Evolutionary conservation across 177 flowering plant genomes (phyloP).

Genomic region (Vitis hybrid): DNA sequence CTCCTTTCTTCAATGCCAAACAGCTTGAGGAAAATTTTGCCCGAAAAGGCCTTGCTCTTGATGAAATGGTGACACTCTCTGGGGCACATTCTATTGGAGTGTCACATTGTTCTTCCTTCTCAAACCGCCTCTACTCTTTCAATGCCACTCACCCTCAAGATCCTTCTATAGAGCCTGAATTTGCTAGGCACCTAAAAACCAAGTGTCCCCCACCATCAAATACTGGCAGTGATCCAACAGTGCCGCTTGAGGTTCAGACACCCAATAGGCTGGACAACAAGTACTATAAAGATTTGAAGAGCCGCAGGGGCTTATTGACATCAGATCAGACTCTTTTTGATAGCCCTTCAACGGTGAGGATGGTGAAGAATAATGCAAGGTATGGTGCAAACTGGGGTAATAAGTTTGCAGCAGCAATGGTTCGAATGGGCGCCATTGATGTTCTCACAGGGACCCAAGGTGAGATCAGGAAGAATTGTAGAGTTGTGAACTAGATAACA

Average conservation of each 20-base stretch:
- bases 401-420: constrained; percentile 23
- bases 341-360: not conserved
- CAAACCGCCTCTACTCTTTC: constrained; percentile 30
- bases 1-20: constrained; percentile 20
- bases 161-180: constrained; percentile 26
- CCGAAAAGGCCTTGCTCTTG: constrained; percentile 28
- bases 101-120: constrained; percentile 40
- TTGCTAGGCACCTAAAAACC: constrained; percentile 13
- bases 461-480: constrained; percentile 14
- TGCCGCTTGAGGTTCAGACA: constrained; percentile 20
- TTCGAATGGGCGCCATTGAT: constrained; percentile 25
- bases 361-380: constrained; percentile 12
- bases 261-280: constrained; percentile 24
- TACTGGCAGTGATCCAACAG: not conserved
- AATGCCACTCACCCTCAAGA: constrained; percentile 25
- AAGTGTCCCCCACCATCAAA: constrained; percentile 14
- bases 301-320: constrained; percentile 14
- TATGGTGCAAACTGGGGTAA: constrained; percentile 1
- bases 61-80: constrained; percentile 53
- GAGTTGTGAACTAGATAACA: constrained; percentile 8
- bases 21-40: constrained; percentile 29
- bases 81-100: constrained; percentile 49
- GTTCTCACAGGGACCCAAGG: constrained; percentile 12
- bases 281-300: constrained; percentile 23
- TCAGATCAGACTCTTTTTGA: constrained; percentile 18